phyloP scores from a whole-genome alignment of 1,284 basidiomycete species.

The Cutaneotrichosporon sp. region DNA sequence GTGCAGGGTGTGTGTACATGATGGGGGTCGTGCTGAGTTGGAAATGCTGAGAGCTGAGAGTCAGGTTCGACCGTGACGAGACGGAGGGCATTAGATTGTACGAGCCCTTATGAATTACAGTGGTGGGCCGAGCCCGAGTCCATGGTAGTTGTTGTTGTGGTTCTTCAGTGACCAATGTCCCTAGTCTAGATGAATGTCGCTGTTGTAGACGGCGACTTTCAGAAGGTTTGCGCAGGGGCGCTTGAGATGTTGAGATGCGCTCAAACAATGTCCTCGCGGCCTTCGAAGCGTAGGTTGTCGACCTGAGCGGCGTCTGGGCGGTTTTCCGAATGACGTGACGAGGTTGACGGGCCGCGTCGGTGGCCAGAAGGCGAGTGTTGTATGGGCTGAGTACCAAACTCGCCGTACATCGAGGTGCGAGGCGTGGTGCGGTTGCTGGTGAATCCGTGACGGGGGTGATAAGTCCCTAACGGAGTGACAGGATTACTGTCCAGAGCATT shows the following conservation, averaged over 20 bases:
- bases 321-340: conserved; percentile 1
- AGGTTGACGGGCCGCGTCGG: conserved; percentile 13
- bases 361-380: conserved; percentile 7
- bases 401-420: conserved; percentile 10
- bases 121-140: conserved; percentile 6
- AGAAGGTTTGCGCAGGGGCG: background rate
- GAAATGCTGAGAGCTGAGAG: background rate
- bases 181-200: background rate
- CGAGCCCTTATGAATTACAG: background rate
- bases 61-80: background rate
- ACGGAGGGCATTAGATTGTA: background rate
- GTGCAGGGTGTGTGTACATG: conserved; percentile 1
- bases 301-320: conserved; percentile 7
- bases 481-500: background rate
- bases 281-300: conserved; percentile 4
- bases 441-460: background rate
- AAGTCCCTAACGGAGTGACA: background rate
- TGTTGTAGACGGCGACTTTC: background rate
- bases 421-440: conserved; percentile 8
- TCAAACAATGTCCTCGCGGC: conserved; percentile 20
- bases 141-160: conserved; percentile 5
- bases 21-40: background rate
- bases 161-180: background rate
- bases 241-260: background rate
- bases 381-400: conserved; percentile 5